A percentile compares a stretch with the other conserved stretches of the same genome.
Conservation (phyloP, 371 early-diverging fungal genomes). For the Apophysomyces trapeziformis region DNA sequence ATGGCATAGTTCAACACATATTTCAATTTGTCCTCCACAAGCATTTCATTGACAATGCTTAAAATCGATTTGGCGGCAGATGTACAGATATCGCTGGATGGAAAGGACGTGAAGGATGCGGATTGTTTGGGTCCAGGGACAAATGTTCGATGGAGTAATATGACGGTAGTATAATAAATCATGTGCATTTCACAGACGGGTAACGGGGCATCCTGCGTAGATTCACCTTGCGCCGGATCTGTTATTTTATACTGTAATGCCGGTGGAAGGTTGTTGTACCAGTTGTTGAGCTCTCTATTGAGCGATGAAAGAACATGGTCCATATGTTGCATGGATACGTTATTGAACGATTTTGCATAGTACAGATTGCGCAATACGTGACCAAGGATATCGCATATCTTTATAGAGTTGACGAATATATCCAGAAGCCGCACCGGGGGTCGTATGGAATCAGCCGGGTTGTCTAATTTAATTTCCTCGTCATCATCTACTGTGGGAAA, state of each 20-base stretch:
- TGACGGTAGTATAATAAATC: slow-evolving; percentile 48
- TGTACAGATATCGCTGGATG: slow-evolving; percentile 47
- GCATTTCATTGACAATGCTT: slow-evolving; percentile 37
- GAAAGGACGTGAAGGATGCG: slow-evolving; percentile 31
- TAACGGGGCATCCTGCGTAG: slow-evolving; percentile 18
- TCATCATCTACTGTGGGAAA: slow-evolving; percentile 53
- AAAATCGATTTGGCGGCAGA: slow-evolving; percentile 47
- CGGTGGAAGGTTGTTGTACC: slow-evolving; percentile 50
- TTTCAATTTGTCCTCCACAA: slow-evolving; percentile 17
- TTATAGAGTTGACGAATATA: slow-evolving; percentile 39
- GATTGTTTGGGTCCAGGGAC: slow-evolving; percentile 38
- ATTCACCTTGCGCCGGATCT: slow-evolving; percentile 15
- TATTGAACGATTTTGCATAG: slow-evolving; percentile 41
- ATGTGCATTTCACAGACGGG: slow-evolving; percentile 51
- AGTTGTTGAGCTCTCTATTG: slow-evolving; percentile 45
- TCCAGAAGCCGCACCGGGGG: slow-evolving; percentile 36
- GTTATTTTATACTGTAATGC: slow-evolving; percentile 41
- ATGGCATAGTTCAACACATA: slow-evolving; percentile 25
- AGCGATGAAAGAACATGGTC: slow-evolving; percentile 43
- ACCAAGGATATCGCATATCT: slow-evolving; percentile 48
- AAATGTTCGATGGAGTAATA: slow-evolving; percentile 49
- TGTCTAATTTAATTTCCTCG: slow-evolving; percentile 20
- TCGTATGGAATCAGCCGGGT: slow-evolving; percentile 15
- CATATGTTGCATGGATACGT: slow-evolving; percentile 28
- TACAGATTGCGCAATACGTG: slow-evolving; percentile 53